Conservation (phyloP, 108 stramenopile genomes). For the Stephanodiscus triporus region DNA sequence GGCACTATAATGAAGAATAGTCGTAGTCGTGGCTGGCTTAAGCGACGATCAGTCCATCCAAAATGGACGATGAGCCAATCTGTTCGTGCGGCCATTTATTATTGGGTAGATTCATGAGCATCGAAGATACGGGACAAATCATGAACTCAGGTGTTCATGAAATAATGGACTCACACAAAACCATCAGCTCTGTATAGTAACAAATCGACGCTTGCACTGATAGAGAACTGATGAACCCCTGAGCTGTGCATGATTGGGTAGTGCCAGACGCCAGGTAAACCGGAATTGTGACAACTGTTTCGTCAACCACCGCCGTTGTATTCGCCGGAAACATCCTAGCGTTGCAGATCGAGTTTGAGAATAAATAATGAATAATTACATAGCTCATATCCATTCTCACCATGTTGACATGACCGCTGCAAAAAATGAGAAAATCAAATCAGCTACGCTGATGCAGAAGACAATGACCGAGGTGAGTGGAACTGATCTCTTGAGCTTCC, state of each 20-base stretch:
- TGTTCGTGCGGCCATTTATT: background rate
- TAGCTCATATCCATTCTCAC: background rate
- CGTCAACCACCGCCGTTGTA: background rate
- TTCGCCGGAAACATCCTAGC: background rate
- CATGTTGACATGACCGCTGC: slow-evolving; percentile 2
- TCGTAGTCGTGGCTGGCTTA: background rate
- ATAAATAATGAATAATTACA: background rate
- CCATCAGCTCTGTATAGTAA: background rate
- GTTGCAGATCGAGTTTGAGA: background rate
- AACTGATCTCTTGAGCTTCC: background rate
- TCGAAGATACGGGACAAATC: background rate
- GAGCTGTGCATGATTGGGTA: background rate
- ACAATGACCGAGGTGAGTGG: slow-evolving; percentile 3
- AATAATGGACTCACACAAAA: slow-evolving; percentile 1
- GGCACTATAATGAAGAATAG: slow-evolving; percentile 1
- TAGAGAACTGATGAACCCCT: background rate
- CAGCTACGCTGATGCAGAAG: background rate
- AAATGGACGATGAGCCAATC: slow-evolving; percentile 7
- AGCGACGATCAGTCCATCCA: background rate
- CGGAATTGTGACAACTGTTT: background rate
- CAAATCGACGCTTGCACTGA: too few species aligned
- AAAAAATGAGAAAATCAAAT: background rate
- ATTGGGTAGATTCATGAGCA: background rate
- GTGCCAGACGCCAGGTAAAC: background rate
- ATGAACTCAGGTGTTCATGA: background rate